Evolutionary conservation across 2,329 filamentous ascomycete species (phyloP).

Genomic region (Colletotrichum sp.): DNA sequence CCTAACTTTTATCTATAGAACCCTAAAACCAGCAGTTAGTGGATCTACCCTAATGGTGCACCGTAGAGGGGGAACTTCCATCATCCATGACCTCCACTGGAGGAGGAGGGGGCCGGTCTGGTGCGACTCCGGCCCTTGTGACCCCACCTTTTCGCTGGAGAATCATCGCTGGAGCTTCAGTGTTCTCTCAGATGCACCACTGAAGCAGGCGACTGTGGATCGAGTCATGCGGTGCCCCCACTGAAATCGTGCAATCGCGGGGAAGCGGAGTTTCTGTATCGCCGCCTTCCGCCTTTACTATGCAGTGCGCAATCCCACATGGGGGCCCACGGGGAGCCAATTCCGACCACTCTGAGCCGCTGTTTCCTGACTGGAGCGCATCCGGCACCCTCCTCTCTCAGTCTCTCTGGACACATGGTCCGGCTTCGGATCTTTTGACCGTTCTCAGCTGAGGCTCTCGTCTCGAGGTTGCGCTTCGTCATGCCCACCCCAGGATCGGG

Average conservation of each 20-base stretch:
- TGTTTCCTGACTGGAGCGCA: constrained; percentile 16
- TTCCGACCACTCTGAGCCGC: not conserved
- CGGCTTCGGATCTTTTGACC: not conserved
- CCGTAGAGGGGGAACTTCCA: not conserved
- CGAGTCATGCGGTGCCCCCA: not conserved
- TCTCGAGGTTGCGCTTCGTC: not conserved
- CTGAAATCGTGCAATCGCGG: not conserved
- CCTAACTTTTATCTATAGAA: too few relatives aligned
- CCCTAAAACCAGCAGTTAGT: too few relatives aligned
- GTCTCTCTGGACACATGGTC: not conserved
- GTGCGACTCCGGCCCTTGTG: not conserved
- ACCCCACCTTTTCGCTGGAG: not conserved
- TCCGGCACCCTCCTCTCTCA: not conserved
- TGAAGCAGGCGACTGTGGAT: not conserved
- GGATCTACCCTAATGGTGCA: too few relatives aligned
- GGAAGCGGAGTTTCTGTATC: not conserved
- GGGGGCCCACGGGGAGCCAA: not conserved
- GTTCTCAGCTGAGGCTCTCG: not conserved
- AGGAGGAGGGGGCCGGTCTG: not conserved
- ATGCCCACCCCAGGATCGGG: not conserved
- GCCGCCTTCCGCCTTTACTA: not conserved
- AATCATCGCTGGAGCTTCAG: not conserved
- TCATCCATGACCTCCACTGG: not conserved
- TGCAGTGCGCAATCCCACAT: not conserved
- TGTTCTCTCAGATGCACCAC: too few relatives aligned